Conservation (phyloP, 257 asterid genomes). For the Linaria vulgaris region DNA sequence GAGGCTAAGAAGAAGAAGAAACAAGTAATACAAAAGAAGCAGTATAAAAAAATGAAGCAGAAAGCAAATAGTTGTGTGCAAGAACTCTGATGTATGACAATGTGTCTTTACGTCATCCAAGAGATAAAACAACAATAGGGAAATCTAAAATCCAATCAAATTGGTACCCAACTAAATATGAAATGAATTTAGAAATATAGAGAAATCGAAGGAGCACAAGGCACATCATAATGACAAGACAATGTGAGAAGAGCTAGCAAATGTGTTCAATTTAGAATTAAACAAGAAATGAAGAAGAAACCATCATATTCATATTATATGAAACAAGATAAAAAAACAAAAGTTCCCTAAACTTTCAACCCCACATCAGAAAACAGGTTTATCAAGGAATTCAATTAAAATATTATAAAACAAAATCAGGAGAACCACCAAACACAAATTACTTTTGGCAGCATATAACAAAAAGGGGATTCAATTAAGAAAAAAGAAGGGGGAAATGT, state of each 20-base stretch:
- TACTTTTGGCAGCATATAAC: background rate
- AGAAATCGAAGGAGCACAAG: background rate
- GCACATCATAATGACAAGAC: background rate
- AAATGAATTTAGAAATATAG: background rate
- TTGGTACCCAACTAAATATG: background rate
- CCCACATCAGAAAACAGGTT: constrained; percentile 13
- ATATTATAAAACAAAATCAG: constrained; percentile 3
- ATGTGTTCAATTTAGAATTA: background rate
- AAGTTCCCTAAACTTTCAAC: constrained; percentile 12
- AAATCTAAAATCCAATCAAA: background rate
- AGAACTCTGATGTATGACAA: background rate
- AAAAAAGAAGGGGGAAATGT: background rate
- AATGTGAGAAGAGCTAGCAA: background rate
- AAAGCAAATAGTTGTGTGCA: background rate
- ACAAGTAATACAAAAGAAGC: background rate
- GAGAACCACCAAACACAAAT: background rate
- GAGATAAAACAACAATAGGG: background rate
- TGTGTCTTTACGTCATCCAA: too few relatives aligned
- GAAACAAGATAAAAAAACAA: constrained; percentile 5
- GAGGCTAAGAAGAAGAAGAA: too few relatives aligned
- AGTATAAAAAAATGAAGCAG: constrained; percentile 3
- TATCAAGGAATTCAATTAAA: background rate
- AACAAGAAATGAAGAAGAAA: background rate
- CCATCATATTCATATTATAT: background rate
- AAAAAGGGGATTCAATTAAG: constrained; percentile 6